Conservation (phyloP, 148 eudicot species). For the Cornus florida region DNA sequence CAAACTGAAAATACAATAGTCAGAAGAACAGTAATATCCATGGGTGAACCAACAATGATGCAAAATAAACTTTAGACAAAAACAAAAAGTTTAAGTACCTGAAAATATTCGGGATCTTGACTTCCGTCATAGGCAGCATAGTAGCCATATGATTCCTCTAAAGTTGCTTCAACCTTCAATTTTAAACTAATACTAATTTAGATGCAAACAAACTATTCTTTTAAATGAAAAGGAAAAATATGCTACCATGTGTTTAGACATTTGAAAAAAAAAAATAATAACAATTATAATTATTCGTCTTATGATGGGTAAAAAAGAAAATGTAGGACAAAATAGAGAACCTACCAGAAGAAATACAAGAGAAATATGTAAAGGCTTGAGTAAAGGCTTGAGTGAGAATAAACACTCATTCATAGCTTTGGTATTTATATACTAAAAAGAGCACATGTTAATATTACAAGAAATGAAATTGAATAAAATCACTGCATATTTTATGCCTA, state of each 20-base stretch:
- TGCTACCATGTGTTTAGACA: not conserved
- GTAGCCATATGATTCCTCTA: slow-evolving; percentile 47
- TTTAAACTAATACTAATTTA: slow-evolving; percentile 3
- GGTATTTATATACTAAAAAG: too few relatives aligned
- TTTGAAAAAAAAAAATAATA: not conserved
- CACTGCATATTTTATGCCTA: too few relatives aligned
- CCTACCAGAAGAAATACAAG: too few relatives aligned
- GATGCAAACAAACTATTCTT: too few relatives aligned
- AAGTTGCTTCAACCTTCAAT: slow-evolving; percentile 37
- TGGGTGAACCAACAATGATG: not conserved
- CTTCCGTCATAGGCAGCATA: slow-evolving; percentile 42
- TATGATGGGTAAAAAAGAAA: not conserved
- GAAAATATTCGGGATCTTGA: slow-evolving; percentile 23
- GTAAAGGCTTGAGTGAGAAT: too few relatives aligned
- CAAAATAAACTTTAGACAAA: not conserved
- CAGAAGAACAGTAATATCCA: not conserved
- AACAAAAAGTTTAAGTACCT: slow-evolving; percentile 13
- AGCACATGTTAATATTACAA: too few relatives aligned
- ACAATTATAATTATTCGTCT: not conserved
- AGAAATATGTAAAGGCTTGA: too few relatives aligned
- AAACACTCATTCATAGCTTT: too few relatives aligned
- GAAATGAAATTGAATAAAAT: too few relatives aligned
- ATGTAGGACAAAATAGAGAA: not conserved
- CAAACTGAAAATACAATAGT: not conserved
- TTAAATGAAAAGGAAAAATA: too few relatives aligned